phyloP scores from a whole-genome alignment of 1,284 basidiomycete species.

The Tremellales sp. region DNA sequence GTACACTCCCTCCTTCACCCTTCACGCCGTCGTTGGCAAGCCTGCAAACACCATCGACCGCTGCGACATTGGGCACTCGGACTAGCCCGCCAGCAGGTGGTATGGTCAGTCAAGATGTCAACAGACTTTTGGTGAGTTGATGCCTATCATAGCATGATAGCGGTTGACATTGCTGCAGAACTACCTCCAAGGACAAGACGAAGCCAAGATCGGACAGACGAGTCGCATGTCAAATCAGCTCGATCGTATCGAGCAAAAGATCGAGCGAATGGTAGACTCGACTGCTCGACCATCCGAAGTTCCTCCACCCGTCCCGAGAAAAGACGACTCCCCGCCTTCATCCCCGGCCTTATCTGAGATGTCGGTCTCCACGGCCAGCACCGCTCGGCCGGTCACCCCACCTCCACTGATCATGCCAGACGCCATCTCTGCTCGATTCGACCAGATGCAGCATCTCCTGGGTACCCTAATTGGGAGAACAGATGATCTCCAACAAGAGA shows the following conservation, averaged over 20 bases:
- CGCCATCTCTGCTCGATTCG: slow-evolving; percentile 27
- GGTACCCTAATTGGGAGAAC: slow-evolving; percentile 39
- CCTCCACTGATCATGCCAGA: slow-evolving; percentile 31
- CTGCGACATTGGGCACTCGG: background rate
- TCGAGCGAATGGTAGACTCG: slow-evolving; percentile 30
- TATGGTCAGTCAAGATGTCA: slow-evolving; percentile 17
- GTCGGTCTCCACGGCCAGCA: slow-evolving; percentile 26
- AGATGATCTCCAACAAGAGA: slow-evolving; percentile 30
- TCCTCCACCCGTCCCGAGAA: slow-evolving; percentile 39
- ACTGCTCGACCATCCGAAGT: slow-evolving; percentile 15
- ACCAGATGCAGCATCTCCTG: slow-evolving; percentile 37
- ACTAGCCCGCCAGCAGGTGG: background rate
- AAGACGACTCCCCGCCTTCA: slow-evolving; percentile 24
- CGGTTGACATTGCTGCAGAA: slow-evolving; percentile 16
- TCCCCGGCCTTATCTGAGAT: slow-evolving; percentile 15
- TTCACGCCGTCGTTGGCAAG: background rate
- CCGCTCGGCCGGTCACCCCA: slow-evolving; percentile 40
- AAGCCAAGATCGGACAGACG: slow-evolving; percentile 33
- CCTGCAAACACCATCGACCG: background rate
- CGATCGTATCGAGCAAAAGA: slow-evolving; percentile 43
- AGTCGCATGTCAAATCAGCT: slow-evolving; percentile 37
- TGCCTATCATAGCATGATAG: background rate
- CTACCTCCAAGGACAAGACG: slow-evolving; percentile 42
- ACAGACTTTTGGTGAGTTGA: slow-evolving; percentile 26
- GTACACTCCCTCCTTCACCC: background rate